Percentiles rank a stretch among this genome's conserved stretches.
Evolutionary conservation across 73 alveolate species (phyloP).

Genomic region (Tetrahymena elliotti): DNA sequence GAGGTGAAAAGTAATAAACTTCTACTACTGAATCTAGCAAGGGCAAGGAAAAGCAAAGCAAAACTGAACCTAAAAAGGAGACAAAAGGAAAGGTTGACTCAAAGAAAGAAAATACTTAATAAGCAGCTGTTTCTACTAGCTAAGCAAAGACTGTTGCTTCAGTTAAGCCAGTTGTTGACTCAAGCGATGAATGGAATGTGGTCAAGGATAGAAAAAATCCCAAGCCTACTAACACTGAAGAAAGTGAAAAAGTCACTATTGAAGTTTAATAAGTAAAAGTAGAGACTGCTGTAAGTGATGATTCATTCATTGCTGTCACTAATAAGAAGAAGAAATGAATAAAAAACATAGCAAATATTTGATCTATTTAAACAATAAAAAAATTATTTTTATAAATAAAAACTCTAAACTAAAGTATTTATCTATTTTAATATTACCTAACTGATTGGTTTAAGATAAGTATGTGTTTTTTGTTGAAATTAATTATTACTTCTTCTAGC

Average conservation of each 20-base stretch:
- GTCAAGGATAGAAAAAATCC: background rate
- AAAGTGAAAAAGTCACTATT: background rate
- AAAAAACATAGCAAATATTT: background rate
- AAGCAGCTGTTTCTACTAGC: background rate
- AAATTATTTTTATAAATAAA: background rate
- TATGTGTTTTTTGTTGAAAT: background rate
- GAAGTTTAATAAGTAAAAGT: background rate
- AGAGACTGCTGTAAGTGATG: background rate
- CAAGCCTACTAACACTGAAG: background rate
- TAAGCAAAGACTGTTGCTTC: background rate
- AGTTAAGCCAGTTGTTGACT: background rate
- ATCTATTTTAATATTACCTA: no score
- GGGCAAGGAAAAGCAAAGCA: background rate
- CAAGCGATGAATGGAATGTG: background rate
- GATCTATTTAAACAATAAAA: background rate
- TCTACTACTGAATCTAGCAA: background rate
- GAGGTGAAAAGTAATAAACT: background rate
- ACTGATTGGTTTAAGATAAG: background rate
- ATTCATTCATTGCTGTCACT: background rate
- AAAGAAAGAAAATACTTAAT: background rate
- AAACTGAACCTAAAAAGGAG: background rate
- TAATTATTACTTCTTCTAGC: no score
- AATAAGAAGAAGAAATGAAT: background rate
- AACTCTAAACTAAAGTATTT: background rate
- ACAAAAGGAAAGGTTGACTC: background rate